These are phyloP conservation scores for Anthracocystis setariae DNA, from an alignment of 1,284 basidiomycete species.

Conservation along the genomic window DNA sequence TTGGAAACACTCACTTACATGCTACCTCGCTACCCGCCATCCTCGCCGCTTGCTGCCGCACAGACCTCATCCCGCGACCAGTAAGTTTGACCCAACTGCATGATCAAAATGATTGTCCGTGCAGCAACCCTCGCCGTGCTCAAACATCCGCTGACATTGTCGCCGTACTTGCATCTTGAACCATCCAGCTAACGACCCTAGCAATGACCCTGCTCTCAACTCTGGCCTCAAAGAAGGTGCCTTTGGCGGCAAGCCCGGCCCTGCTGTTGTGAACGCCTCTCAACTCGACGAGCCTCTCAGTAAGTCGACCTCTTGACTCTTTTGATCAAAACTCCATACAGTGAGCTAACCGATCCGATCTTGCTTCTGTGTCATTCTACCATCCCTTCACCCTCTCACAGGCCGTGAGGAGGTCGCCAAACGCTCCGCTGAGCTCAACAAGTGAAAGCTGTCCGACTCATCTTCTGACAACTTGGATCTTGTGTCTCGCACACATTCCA, in stretches of 20 bases:
- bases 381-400: background rate
- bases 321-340: background rate
- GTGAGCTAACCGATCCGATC: background rate
- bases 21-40: background rate
- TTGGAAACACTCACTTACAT: constrained; percentile 5
- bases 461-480: background rate
- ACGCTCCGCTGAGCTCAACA: constrained; percentile 58
- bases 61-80: constrained; percentile 54
- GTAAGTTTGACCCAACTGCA: constrained; percentile 23
- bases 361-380: background rate
- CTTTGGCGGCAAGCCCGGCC: constrained; percentile 44
- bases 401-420: constrained; percentile 52
- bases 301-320: constrained; percentile 7
- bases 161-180: background rate
- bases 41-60: background rate
- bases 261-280: constrained; percentile 34
- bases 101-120: background rate
- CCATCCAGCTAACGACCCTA: constrained; percentile 41
- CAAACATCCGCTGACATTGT: background rate
- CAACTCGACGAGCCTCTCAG: constrained; percentile 44
- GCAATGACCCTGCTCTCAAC: constrained; percentile 47
- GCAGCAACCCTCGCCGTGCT: background rate
- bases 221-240: constrained; percentile 27
- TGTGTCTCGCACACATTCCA: background rate
- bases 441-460: constrained; percentile 13